Conservation (phyloP, 441 rosid genomes). For the Adansonia grandidieri region DNA sequence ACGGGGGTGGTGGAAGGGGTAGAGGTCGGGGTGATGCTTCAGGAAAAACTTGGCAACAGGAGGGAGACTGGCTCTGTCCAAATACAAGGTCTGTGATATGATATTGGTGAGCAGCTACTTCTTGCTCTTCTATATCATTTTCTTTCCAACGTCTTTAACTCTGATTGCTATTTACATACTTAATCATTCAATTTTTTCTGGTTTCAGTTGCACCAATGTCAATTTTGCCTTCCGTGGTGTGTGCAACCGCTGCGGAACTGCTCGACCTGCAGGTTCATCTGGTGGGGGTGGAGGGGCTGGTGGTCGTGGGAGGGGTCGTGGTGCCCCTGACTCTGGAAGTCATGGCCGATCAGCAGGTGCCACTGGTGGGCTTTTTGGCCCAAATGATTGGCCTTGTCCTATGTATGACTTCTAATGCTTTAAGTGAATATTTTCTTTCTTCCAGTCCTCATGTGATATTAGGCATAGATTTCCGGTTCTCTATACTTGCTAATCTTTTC, state of each 20-base stretch:
- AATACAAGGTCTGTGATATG: conserved; percentile 99
- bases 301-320: conserved; percentile 89
- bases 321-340: conserved; percentile 52
- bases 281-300: conserved; percentile 73
- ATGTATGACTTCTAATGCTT: conserved; percentile 62
- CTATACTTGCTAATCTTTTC: neutral
- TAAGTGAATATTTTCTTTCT: conserved; percentile 12
- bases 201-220: conserved; percentile 86
- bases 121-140: conserved; percentile 57
- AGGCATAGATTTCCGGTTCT: neutral
- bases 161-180: conserved; percentile 23
- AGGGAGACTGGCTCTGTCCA: conserved; percentile 97
- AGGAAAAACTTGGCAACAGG: conserved; percentile 90
- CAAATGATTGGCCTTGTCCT: conserved; percentile 99
- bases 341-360: conserved; percentile 59
- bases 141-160: neutral
- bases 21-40: conserved; percentile 78
- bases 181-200: conserved; percentile 32
- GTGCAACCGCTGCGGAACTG: conserved; percentile 93
- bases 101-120: conserved; percentile 96
- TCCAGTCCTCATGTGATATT: neutral
- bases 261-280: conserved; percentile 87
- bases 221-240: conserved; percentile 97
- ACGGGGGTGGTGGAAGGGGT: conserved; percentile 66
- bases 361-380: conserved; percentile 88